Evolutionary conservation across 768 basidiomycete species (phyloP), one percentile per base, ranked within the genome.

Genomic region (Rhizopogon salebrosus): DNA sequence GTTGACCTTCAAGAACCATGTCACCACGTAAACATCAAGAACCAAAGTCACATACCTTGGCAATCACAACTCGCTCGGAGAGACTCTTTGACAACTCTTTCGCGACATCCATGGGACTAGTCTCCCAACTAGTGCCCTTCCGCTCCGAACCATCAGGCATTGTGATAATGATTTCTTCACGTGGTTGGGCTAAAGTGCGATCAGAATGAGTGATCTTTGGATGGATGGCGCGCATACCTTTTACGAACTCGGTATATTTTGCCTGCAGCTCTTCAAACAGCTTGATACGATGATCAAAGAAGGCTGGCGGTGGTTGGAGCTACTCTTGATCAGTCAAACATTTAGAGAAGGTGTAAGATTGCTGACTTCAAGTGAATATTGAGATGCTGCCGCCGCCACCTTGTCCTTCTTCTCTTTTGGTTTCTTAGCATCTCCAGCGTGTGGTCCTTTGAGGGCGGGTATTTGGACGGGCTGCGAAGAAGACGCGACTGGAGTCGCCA

Each of bases 111-210:
- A 98, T 80, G 1, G 97, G 97, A 52, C 81, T 88, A 18, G 95
- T 98, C 75, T 97, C 91, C 92, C 92, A 99, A 68, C 90, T 87
- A 54, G 75, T 92, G 18, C 83, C 95, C 55, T 88, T 82, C 49
- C 90, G 82, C 61, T 86, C 79, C 6, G 87, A 84, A 14, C 95
- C 93, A 75, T 98, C 91, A 5, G 84, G 87, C 57, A 99, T 69
- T 3, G 90, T 93, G 63, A 99, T 74, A 2, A 73, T 76, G 61
- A 98, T 95, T 42, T 87, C 83, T 57, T 89, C 83, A 36, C 92
- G 82, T 6, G 91, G 85, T 75, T 95, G 89, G 1, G 76, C 88
- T 61, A 18, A 26, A 54, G 11, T 10, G 24, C 22, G 13, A 26
- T 51, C 42, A 58, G 38, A 7, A 49, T 18, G 50, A 10, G 26